These are phyloP conservation scores for Geotrichum cucujoidarum DNA, from an alignment of 1,139 yeast species.

Conservation along the genomic window DNA sequence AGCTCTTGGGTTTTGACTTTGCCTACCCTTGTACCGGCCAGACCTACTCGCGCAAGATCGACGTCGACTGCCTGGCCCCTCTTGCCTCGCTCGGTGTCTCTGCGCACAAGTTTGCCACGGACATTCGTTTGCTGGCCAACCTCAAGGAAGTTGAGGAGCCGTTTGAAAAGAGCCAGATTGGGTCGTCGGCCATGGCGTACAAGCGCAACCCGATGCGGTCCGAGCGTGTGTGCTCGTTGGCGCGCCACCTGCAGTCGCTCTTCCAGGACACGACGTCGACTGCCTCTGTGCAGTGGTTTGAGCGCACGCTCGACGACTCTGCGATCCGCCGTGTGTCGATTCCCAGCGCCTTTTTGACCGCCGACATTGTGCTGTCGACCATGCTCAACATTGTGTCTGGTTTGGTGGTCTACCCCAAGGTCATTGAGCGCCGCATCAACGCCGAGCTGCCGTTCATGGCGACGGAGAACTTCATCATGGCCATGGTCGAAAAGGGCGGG, in stretches of 20 bases:
- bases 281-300: constrained; percentile 98
- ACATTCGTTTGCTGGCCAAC: constrained; percentile 90
- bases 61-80: constrained; percentile 88
- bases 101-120: constrained; percentile 97
- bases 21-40: constrained; percentile 98
- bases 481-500: constrained; percentile 97
- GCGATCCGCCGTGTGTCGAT: constrained; percentile 96
- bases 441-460: constrained; percentile 99
- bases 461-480: constrained; percentile 97
- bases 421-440: constrained; percentile 90
- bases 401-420: constrained; percentile 95
- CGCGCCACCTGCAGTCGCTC: constrained; percentile 90
- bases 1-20: constrained; percentile 85
- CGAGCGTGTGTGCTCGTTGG: constrained; percentile 95
- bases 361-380: constrained; percentile 87
- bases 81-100: constrained; percentile 93
- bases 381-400: constrained; percentile 90
- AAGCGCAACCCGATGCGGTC: constrained; percentile 99
- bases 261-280: constrained; percentile 93
- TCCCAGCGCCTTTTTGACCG: constrained; percentile 94
- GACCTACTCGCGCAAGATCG: constrained; percentile 96
- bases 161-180: constrained; percentile 94
- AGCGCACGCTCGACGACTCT: constrained; percentile 96
- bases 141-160: constrained; percentile 98
- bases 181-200: constrained; percentile 98